Percentiles rank a stretch among this genome's conserved stretches.
Evolutionary conservation across 1,139 yeast species (phyloP).

Genomic region (Nakaseomyces sp.): DNA sequence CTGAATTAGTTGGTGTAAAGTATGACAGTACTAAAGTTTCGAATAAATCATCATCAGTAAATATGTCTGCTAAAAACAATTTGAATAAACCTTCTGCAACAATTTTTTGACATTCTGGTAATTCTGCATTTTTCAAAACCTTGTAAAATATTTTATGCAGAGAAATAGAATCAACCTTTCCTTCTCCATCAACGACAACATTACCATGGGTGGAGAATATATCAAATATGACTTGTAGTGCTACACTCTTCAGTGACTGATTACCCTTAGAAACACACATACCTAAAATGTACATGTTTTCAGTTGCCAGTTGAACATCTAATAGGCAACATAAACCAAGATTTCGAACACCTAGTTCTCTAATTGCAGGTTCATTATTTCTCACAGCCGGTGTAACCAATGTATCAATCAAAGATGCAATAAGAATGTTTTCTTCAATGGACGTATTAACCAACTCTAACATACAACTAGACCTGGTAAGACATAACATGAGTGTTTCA

Average conservation of each 20-base stretch:
- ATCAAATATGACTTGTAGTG: slow-evolving; percentile 68
- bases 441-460: slow-evolving; percentile 61
- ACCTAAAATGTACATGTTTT: slow-evolving; percentile 53
- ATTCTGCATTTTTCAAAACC: slow-evolving; percentile 48
- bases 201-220: slow-evolving; percentile 71
- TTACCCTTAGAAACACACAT: slow-evolving; percentile 57
- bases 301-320: slow-evolving; percentile 55
- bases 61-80: slow-evolving; percentile 66
- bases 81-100: slow-evolving; percentile 88
- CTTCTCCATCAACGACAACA: slow-evolving; percentile 53
- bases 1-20: slow-evolving; percentile 57
- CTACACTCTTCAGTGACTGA: slow-evolving; percentile 45
- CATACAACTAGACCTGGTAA: slow-evolving; percentile 61
- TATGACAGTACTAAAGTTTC: slow-evolving; percentile 66
- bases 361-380: slow-evolving; percentile 48
- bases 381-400: slow-evolving; percentile 78
- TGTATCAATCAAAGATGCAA: slow-evolving; percentile 66
- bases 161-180: slow-evolving; percentile 53
- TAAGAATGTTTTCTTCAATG: slow-evolving; percentile 54
- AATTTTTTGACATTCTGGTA: slow-evolving; percentile 63
- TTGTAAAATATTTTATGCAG: slow-evolving; percentile 61
- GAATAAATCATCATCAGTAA: slow-evolving; percentile 60
- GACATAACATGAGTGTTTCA: slow-evolving; percentile 54
- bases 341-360: slow-evolving; percentile 65
- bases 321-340: slow-evolving; percentile 73